Base-by-base conservation (phyloP, 2,329 filamentous ascomycete species). In the Tolypocladium ophioglossoides region DNA sequence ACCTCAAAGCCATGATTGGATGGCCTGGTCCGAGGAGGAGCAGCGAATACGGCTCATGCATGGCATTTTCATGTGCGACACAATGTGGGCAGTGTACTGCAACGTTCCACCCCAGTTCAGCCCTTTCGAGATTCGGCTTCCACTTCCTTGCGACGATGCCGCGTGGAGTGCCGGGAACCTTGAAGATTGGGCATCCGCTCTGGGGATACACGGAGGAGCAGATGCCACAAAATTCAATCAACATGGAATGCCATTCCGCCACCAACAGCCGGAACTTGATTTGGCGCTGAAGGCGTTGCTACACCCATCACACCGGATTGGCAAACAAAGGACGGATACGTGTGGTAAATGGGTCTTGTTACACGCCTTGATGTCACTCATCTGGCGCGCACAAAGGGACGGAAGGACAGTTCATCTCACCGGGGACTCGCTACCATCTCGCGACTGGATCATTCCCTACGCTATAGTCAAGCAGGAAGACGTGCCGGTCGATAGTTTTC, bases 111-210 rank as follows among this genome's bases (percentile, higher is more conserved):
- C 85, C 16, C 74, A 80, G 47, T 80, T 89, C 44, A 81, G 88
- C 55, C 70, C 77, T 10, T 74, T 83, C 37, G 85, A 89, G 59
- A 75, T 89, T 51, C 74, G 76, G 34, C 67, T 89, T 39, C 84
- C 85, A n/a, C 71, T 91, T 7, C 86, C 87, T 10, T 78, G 80
- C 16, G 86, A 90, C 61, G 87, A 90, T 66, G 84, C 83, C 18
- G 82, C 83, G 2, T 90, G 86, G 86, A 86, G 89, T 60, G 86
- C 86, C 4, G 72, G 70, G 35, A 78, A 75, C 40, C 68, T 74
- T 6, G 67, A 76, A 18, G 78, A 83, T 39, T 90, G 86, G 64
- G 83, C 82, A 10, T n/a, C 18, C 18, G 27, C 27, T 32, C 27
- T 34, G n/a, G 18, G 18, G 10, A 12, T 48, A 14, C 18, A 34